A percentile compares a stretch with the other conserved stretches of the same genome.
phyloP scores from a whole-genome alignment of 78 protist genomes.

The Trichosphaerium sp. region DNA sequence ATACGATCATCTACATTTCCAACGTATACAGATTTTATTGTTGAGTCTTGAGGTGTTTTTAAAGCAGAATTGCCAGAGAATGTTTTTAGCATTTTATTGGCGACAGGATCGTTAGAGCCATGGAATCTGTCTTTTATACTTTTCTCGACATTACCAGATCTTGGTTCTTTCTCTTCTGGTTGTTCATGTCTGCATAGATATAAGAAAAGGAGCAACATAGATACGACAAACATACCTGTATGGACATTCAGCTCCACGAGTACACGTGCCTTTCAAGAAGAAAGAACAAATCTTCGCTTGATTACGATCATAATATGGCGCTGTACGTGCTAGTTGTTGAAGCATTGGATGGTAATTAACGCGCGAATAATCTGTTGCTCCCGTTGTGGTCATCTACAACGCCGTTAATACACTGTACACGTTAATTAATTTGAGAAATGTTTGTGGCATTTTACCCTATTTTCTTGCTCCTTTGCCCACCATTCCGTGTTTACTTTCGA shows the following conservation, averaged over 20 bases:
- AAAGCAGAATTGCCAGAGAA: background rate
- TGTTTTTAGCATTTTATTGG: slow-evolving; percentile 37
- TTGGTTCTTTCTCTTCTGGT: slow-evolving; percentile 13
- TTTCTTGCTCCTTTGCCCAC: background rate
- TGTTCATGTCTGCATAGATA: background rate
- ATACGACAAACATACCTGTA: slow-evolving; percentile 38
- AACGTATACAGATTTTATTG: slow-evolving; percentile 28
- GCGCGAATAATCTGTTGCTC: background rate
- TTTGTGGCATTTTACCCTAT: background rate
- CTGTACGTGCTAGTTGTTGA: slow-evolving; percentile 36
- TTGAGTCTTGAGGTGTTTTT: slow-evolving; percentile 23
- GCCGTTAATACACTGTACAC: background rate
- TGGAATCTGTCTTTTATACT: slow-evolving; percentile 60
- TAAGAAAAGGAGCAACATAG: background rate
- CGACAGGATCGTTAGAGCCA: slow-evolving; percentile 68
- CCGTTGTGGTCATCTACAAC: background rate
- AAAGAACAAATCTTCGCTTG: slow-evolving; percentile 58
- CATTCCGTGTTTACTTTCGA: background rate
- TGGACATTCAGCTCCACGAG: slow-evolving; percentile 66
- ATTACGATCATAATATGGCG: slow-evolving; percentile 59
- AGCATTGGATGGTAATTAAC: too few relatives aligned
- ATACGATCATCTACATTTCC: slow-evolving; percentile 23
- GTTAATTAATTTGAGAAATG: background rate
- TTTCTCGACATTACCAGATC: too few relatives aligned
- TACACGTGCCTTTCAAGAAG: slow-evolving; percentile 68